Evolutionary conservation across 805 yeast genomes (phyloP), one percentile per base, ranked within the genome.

Genomic region (Metschnikowia vanudenii): DNA sequence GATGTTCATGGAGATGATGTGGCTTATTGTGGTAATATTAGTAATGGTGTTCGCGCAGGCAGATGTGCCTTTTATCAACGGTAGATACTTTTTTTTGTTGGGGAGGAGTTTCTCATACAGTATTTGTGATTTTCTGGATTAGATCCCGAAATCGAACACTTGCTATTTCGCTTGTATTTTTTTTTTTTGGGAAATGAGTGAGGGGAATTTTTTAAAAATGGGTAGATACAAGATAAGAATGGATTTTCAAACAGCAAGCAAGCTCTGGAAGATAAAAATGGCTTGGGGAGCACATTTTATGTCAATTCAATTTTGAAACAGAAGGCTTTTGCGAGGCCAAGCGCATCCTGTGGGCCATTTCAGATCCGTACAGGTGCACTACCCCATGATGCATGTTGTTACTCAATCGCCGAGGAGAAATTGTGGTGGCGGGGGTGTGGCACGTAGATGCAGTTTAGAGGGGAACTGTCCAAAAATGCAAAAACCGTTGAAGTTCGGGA

Each of bases 351-450:
- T n/a, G 43, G 32, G 40, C 40, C 43, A 34, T 32, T 16, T 24
- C 35, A 45, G 45, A 45, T 45, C 41, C 28, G 14, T 40, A 37
- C 48, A 45, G 48, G 44, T 30, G 16, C 14, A 14, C 5, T 22
- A 10, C 32, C 33, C 39, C 34, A 24, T 16, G 37, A 14, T 39
- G 48, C 48, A 40, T 40, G 48, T 24, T 36, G n/a, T 6, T 14
- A 14, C 36, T 26, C 29, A 36, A 36, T 36, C 22, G 41, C 41
- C 41, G 44, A 45, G 34, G 33, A 29, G 11, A 29, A 29, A 36
- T 20, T 45, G 48, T 45, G 48, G 48, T 37, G 48, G 48, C 37
- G 48, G 47, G 22, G 43, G 40, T 39, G 47, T 39, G 43, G 40
- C 40, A 28, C 41, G n/a, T 20, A 14, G 28, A 35, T 44, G 44